Conservation (phyloP, 2,329 filamentous ascomycete genomes). For the Pleomassaria siparia region DNA sequence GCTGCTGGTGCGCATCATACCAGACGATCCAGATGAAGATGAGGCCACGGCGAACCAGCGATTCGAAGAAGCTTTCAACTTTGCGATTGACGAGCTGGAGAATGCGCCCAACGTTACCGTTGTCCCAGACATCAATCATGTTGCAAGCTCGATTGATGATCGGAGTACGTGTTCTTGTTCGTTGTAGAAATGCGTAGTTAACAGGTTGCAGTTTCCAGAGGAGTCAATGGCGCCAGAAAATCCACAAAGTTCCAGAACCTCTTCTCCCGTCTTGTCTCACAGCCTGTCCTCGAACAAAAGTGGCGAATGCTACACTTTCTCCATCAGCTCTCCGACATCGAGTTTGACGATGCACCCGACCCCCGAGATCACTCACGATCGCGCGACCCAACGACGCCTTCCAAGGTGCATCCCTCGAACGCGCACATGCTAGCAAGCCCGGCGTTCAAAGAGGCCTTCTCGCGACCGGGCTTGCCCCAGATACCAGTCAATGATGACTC, state of each 20-base stretch:
- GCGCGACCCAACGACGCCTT: slow-evolving; percentile 30
- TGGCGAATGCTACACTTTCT: slow-evolving; percentile 95
- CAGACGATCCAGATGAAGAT: slow-evolving; percentile 64
- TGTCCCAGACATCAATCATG: slow-evolving; percentile 80
- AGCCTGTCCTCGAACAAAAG: slow-evolving; percentile 91
- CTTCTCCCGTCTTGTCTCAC: slow-evolving; percentile 83
- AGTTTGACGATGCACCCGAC: slow-evolving; percentile 11
- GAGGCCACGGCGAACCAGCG: slow-evolving; percentile 69
- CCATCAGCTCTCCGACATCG: slow-evolving; percentile 73
- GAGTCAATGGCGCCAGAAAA: slow-evolving; percentile 70
- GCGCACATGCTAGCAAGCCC: slow-evolving; percentile 25
- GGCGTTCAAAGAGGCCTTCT: slow-evolving; percentile 52
- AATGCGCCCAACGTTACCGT: slow-evolving; percentile 54
- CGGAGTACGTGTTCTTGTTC: slow-evolving; percentile 50
- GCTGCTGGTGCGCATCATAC: slow-evolving; percentile 74
- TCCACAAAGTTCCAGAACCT: slow-evolving; percentile 82
- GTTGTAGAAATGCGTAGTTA: slow-evolving; percentile 6
- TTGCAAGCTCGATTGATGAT: slow-evolving; percentile 87
- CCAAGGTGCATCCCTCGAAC: slow-evolving; percentile 21
- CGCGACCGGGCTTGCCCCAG: slow-evolving; percentile 47
- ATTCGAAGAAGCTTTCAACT: slow-evolving; percentile 62
- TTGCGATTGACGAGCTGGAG: slow-evolving; percentile 52
- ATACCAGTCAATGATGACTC: slow-evolving; percentile 39
- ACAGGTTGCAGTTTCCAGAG: slow-evolving; percentile 62
- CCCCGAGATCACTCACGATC: slow-evolving; percentile 19